Base-by-base conservation (phyloP, 108 stramenopile species). In the Hondaea fermentalgiana region DNA sequence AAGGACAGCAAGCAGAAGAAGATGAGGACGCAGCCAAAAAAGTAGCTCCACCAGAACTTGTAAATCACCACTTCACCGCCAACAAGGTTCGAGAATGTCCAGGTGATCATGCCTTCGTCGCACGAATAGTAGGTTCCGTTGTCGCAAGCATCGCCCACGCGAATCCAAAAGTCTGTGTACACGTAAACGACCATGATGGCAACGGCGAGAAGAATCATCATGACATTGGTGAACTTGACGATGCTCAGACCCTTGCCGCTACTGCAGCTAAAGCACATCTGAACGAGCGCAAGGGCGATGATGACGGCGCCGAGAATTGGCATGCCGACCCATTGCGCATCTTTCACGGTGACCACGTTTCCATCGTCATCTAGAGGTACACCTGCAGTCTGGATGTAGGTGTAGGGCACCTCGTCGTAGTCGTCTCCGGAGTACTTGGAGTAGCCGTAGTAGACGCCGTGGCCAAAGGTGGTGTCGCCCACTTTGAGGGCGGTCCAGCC, bases 31-130 rank as follows among this genome's bases (percentile, higher is more conserved):
- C 64, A 69, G 64, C 64, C 64, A 17, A 69, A 69, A 42, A 69
- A 69, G 64, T 69, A 69, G 64, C 64, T 69, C 64, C 64, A 69
- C 64, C 64, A 69, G 42, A 69, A 69, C 64, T 69, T 69, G 64
- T 69, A 69, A 8, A 57, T 57, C 21, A 69, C 64, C 4, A 69
- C 64, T 10, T 28, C 42, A 3, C 10, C 25, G 42, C 64, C 64
- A 23, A 69, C 8, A 42, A 28, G 21, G 5, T 42, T 69, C 10
- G 8, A 16, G 17, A 69, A 69, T 14, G 64, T 69, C 64, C 64
- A 69, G 21, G 25, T 69, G 42, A 69, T 69, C 42, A 23, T 42
- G 42, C 64, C 42, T 0, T 17, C 17, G 4, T 69, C 64, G 42
- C 64, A 69, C 10, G 64, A 57, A 57, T 17, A 14, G 4, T 1